Evolutionary conservation across 345 rosid species (phyloP).

Genomic region (Capsella bursapastoris): DNA sequence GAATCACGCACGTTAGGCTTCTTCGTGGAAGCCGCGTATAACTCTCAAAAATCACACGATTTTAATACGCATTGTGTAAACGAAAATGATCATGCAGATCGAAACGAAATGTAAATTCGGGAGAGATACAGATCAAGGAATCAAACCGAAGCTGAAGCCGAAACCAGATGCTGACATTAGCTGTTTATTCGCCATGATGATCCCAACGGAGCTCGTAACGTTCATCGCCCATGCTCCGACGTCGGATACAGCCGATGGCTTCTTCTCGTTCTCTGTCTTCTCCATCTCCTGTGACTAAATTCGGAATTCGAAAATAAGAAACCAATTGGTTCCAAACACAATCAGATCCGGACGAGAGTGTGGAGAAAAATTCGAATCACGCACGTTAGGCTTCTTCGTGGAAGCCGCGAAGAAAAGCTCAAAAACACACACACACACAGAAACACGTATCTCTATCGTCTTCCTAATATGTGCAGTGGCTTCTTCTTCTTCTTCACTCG

Average conservation of each 20-base stretch:
- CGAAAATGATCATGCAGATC: constrained; percentile 21
- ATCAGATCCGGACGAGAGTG: constrained; percentile 22
- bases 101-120: neutral
- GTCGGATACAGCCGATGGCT: constrained; percentile 67
- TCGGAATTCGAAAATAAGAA: neutral
- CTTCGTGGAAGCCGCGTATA: constrained; percentile 14
- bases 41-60: neutral
- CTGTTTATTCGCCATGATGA: constrained; percentile 97
- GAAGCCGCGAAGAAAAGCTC: constrained; percentile 21
- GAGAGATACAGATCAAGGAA: constrained; percentile 10
- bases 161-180: constrained; percentile 85
- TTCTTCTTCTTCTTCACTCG: constrained; percentile 27
- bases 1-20: constrained; percentile 20
- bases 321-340: constrained; percentile 3
- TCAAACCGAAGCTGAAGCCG: constrained; percentile 79
- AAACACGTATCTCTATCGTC: constrained; percentile 20
- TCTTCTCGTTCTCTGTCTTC: constrained; percentile 45
- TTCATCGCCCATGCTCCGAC: constrained; percentile 98
- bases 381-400: constrained; percentile 19
- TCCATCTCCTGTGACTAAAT: constrained; percentile 28
- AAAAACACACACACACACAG: neutral
- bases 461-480: constrained; percentile 5
- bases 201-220: constrained; percentile 89
- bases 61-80: neutral
- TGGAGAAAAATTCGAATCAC: neutral